These are phyloP conservation scores for Fusarium sp. DNA, from an alignment of 2,329 filamentous ascomycete genomes.

Conservation along the genomic window DNA sequence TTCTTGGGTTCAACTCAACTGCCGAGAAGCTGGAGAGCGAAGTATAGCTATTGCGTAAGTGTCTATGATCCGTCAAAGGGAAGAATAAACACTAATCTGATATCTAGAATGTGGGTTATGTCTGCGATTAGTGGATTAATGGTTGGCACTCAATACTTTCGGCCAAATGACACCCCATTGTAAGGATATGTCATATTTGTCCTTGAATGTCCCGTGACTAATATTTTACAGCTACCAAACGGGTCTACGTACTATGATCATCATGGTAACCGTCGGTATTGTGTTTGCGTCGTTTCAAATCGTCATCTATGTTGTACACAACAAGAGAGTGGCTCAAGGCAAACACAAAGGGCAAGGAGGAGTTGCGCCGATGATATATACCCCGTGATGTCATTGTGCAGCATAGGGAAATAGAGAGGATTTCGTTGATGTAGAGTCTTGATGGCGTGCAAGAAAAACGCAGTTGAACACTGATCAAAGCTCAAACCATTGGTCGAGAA, in stretches of 20 bases:
- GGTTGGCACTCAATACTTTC: slow-evolving; percentile 66
- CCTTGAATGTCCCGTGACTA: not conserved
- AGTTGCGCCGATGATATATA: slow-evolving; percentile 11
- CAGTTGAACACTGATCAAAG: too few species aligned
- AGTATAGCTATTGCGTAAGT: slow-evolving; percentile 63
- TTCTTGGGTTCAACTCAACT: slow-evolving; percentile 68
- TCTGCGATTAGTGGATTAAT: slow-evolving; percentile 65
- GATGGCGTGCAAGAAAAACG: too few species aligned
- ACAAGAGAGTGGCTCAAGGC: slow-evolving; percentile 48
- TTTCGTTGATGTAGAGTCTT: too few species aligned
- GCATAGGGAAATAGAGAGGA: too few species aligned
- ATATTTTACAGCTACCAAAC: slow-evolving; percentile 57
- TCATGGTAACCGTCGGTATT: slow-evolving; percentile 60
- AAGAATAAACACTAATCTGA: not conserved
- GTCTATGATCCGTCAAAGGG: too few species aligned
- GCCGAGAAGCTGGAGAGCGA: slow-evolving; percentile 52
- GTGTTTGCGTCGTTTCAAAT: slow-evolving; percentile 58
- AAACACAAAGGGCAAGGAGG: slow-evolving; percentile 23
- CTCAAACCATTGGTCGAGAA: too few species aligned
- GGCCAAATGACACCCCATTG: slow-evolving; percentile 59
- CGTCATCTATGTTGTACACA: slow-evolving; percentile 57
- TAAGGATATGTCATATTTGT: slow-evolving; percentile 37
- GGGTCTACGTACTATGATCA: slow-evolving; percentile 62
- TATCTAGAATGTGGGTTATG: slow-evolving; percentile 62
- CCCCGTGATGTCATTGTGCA: not conserved